These are phyloP conservation scores for Salix arbutifolia DNA, from an alignment of 345 rosid genomes.

Conservation along the genomic window DNA sequence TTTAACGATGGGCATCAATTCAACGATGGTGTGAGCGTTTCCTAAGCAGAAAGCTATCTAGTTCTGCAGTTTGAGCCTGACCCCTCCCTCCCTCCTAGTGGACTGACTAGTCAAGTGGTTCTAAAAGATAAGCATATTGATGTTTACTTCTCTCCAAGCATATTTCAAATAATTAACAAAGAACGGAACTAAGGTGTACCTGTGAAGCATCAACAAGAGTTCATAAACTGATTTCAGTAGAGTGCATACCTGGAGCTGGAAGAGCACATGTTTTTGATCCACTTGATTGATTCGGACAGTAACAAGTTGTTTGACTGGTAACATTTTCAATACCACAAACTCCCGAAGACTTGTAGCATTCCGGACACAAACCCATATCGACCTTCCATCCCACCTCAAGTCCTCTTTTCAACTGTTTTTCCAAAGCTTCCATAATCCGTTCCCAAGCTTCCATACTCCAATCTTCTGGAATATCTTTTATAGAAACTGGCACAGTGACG, in stretches of 20 bases:
- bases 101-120: background rate
- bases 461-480: too few species aligned
- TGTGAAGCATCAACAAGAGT: background rate
- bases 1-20: too few species aligned
- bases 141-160: too few species aligned
- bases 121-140: too few species aligned
- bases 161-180: too few species aligned
- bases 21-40: too few species aligned
- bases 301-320: background rate
- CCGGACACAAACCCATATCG: background rate
- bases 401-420: background rate
- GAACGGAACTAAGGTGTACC: background rate
- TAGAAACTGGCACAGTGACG: conserved; percentile 12
- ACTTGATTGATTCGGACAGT: background rate
- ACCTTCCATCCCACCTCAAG: conserved; percentile 15
- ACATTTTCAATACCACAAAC: conserved; percentile 1
- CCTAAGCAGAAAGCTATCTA: background rate
- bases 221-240: background rate
- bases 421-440: background rate
- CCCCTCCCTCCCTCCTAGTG: too few species aligned
- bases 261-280: background rate
- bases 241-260: background rate
- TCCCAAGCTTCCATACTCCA: background rate
- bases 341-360: background rate
- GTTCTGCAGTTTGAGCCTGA: background rate